Evolutionary conservation across 805 yeast species (phyloP).

Genomic region (Cyberlindnera sargentensis): DNA sequence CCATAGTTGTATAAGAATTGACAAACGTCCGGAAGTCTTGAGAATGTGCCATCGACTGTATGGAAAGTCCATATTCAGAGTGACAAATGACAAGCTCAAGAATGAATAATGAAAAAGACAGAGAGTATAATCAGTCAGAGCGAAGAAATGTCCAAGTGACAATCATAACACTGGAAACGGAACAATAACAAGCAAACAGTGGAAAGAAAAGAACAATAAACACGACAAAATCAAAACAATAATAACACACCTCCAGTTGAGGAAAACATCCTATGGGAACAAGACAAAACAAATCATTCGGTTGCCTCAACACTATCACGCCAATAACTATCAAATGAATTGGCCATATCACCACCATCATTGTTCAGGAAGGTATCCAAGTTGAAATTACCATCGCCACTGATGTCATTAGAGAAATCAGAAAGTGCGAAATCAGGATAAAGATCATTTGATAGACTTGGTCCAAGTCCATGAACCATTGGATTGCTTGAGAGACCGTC

Average conservation of each 20-base stretch:
- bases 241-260: background rate
- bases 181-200: background rate
- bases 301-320: slow-evolving; percentile 36
- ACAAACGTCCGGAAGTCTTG: too few species aligned
- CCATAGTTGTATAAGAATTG: too few species aligned
- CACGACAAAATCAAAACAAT: background rate
- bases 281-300: slow-evolving; percentile 16
- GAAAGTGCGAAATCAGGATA: slow-evolving; percentile 27
- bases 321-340: slow-evolving; percentile 33
- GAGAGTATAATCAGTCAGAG: background rate
- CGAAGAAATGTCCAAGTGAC: background rate
- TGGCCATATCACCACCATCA: slow-evolving; percentile 27
- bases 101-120: background rate
- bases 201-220: background rate
- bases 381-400: slow-evolving; percentile 34
- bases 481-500: slow-evolving; percentile 9
- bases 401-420: slow-evolving; percentile 27
- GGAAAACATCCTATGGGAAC: background rate
- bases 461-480: slow-evolving; percentile 11
- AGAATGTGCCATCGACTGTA: too few species aligned
- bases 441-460: slow-evolving; percentile 25
- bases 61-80: too few species aligned
- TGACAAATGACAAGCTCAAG: too few species aligned
- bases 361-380: slow-evolving; percentile 38
- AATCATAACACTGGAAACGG: too few species aligned